A percentile compares a stretch with the other conserved stretches of the same genome.
Conservation (phyloP, 2,329 filamentous ascomycete species). For the Cordyceps cicadae region DNA sequence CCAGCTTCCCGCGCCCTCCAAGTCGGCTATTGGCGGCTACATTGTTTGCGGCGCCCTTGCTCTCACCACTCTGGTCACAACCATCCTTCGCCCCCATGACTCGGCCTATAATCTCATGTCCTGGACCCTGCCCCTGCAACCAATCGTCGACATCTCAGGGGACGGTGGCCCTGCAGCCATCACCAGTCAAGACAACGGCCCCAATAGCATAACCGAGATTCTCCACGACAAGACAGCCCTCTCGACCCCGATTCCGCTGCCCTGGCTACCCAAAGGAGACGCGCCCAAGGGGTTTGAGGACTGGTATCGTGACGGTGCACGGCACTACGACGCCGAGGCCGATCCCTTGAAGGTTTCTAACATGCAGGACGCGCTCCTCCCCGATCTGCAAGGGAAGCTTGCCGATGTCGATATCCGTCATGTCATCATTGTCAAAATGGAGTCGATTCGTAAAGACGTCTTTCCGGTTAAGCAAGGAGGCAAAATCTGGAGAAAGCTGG, state of each 20-base stretch:
- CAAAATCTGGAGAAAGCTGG: slow-evolving; percentile 28
- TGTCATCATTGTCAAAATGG: slow-evolving; percentile 33
- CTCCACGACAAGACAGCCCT: slow-evolving; percentile 23
- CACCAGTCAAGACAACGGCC: slow-evolving; percentile 18
- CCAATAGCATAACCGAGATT: slow-evolving; percentile 19
- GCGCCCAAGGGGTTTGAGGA: slow-evolving; percentile 19
- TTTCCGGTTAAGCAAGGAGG: slow-evolving; percentile 36
- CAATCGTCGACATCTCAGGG: slow-evolving; percentile 26
- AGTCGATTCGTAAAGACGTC: slow-evolving; percentile 37
- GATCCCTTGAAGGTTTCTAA: slow-evolving; percentile 35
- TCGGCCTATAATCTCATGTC: slow-evolving; percentile 27
- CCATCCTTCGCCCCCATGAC: slow-evolving; percentile 23
- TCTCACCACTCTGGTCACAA: slow-evolving; percentile 18
- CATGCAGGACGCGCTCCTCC: slow-evolving; percentile 23
- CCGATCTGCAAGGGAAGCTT: slow-evolving; percentile 20
- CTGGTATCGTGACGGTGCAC: slow-evolving; percentile 17
- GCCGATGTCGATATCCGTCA: slow-evolving; percentile 31
- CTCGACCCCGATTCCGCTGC: slow-evolving; percentile 13
- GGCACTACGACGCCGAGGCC: slow-evolving; percentile 26
- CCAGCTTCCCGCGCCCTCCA: slow-evolving; percentile 15
- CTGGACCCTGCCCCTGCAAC: slow-evolving; percentile 26
- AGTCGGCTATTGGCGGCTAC: slow-evolving; percentile 11
- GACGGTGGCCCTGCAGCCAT: slow-evolving; percentile 22
- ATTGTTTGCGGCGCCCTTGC: background rate
- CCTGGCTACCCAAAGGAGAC: slow-evolving; percentile 22